Evolutionary conservation across 2,329 filamentous ascomycete species (phyloP), one percentile per base, ranked within the genome.

Genomic region (Paraconiothyrium brasiliense): DNA sequence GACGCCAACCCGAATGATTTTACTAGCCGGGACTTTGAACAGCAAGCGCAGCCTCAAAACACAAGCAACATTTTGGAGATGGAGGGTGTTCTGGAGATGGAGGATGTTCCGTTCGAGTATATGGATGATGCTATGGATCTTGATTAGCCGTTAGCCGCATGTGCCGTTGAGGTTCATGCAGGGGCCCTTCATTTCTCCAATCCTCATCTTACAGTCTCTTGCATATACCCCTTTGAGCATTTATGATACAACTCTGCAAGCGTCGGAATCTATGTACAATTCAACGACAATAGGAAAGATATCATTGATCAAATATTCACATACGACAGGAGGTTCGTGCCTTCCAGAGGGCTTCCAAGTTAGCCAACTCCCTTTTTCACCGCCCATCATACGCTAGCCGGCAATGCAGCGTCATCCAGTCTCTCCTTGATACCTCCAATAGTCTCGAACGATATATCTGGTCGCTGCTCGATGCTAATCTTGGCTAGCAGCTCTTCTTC

Each of bases 71-170:
- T 41, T 8, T 67, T 69, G 61, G 63, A 66, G 1, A 65, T 66
- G 46, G 69, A 69, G 0, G 73, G 75, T 55, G 58, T 41, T 8
- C 67, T 69, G 61, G 63, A 66, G 1, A 65, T 66, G 46, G 69
- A 69, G 0, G 73, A 76, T 55, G 58, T 59, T 9, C 75, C 75
- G 0, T 67, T 67, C 14, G 75, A 76, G 50, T 78, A 69, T 27
- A 75, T 76, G 74, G 68, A 75, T 41, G 75, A 78, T 57, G 74
- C 74, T 0, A 77, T 78, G 74, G 74, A 78, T n/a, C 47, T 78
- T 14, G 75, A 78, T 24, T 76, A 51, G 46, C 4, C 5, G 4
- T 16, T 13, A 35, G 24, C 13, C 24, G 16, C 20, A 39, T n/a
- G 24, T 20, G 10, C 20, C 30, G 3, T 24, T 37, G 3, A 47